A percentile compares a stretch with the other conserved stretches of the same genome.
These are phyloP conservation scores for Microbotryum saponariae DNA, from an alignment of 1,284 basidiomycete species.

Conservation along the genomic window DNA sequence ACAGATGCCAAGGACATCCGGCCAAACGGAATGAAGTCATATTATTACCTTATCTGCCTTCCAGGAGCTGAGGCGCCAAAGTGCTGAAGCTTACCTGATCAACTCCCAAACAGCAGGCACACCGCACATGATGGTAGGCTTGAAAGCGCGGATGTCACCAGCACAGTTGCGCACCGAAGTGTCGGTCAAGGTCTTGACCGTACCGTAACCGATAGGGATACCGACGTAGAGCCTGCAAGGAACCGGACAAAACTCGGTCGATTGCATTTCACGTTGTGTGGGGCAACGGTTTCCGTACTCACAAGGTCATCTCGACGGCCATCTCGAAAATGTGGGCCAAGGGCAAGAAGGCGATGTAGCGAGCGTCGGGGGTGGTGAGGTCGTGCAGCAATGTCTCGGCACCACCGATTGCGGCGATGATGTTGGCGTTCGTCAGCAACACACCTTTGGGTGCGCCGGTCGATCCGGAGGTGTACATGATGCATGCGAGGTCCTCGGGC, in stretches of 20 bases:
- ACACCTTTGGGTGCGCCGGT: conserved; percentile 93
- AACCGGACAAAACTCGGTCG: not conserved
- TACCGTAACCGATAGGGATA: conserved; percentile 54
- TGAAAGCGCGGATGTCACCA: conserved; percentile 76
- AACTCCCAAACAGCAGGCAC: conserved; percentile 62
- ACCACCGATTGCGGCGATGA: conserved; percentile 52
- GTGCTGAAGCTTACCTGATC: conserved; percentile 38
- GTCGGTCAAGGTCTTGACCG: conserved; percentile 91
- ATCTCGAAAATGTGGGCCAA: conserved; percentile 50
- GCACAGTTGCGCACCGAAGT: conserved; percentile 80
- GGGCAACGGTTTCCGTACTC: not conserved
- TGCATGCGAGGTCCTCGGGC: conserved; percentile 66
- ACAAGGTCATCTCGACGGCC: conserved; percentile 49
- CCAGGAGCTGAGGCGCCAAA: no score
- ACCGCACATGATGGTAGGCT: conserved; percentile 61
- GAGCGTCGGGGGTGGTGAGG: conserved; percentile 63
- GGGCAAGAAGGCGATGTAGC: conserved; percentile 65
- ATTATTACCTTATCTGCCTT: no score
- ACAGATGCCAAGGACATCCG: conserved; percentile 37
- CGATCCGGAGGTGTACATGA: conserved; percentile 76
- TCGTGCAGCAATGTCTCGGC: conserved; percentile 62
- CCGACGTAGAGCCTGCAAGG: conserved; percentile 6
- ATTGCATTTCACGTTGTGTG: not conserved
- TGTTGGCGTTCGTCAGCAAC: conserved; percentile 76
- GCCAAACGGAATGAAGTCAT: no score